Evolutionary conservation across 2,329 filamentous ascomycete species (phyloP), one percentile per base, ranked within the genome.

Genomic region (Pleoardoris graminearum): DNA sequence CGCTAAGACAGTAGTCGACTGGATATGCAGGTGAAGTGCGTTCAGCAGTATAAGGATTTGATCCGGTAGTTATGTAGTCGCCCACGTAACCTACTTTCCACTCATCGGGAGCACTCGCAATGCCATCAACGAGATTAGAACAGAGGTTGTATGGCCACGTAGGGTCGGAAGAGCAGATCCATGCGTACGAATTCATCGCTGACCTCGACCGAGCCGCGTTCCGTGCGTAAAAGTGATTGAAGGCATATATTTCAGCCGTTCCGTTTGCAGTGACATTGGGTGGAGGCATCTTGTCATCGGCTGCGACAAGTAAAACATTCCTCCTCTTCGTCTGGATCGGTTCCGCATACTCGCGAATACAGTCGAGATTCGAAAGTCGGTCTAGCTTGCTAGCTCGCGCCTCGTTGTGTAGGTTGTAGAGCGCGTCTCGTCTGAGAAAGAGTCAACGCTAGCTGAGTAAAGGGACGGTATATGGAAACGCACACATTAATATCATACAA

Each of bases 271-370:
- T 45, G 14, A 16, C n/a, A 23, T 35, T 33, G 12, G 29, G 42
- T 19, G 45, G 4, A 55, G 22, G 51, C 48, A 51, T 19, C n/a
- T 49, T 45, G 12, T 44, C 25, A 21, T 55, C 48, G 5, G 21
- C 35, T 4, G 47, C 17, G 8, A 62, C 53, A 1, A 60, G 41
- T 2, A 62, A 33, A 2, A 62, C 19, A 25, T 51, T 60, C 11
- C 50, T 47, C 11, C 53, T 41, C n/a, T 51, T 39, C 1, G 30
- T 46, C 11, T 59, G 54, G 6, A 57, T 51, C 16, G 43, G 23
- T 17, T 53, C 11, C 2, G 57, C 50, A 32, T 65, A 65, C 22
- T 32, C 38, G 16, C 53, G 33, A 19, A 63, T 60, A 32, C 62
- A 65, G 7, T 58, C 59, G 2, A 29, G 0, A 21, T 55, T 57